Percentiles rank a stretch among this genome's conserved stretches.
Evolutionary conservation across 176 grass and related monocot genomes (phyloP).

Genomic region (Carex kokanica): DNA sequence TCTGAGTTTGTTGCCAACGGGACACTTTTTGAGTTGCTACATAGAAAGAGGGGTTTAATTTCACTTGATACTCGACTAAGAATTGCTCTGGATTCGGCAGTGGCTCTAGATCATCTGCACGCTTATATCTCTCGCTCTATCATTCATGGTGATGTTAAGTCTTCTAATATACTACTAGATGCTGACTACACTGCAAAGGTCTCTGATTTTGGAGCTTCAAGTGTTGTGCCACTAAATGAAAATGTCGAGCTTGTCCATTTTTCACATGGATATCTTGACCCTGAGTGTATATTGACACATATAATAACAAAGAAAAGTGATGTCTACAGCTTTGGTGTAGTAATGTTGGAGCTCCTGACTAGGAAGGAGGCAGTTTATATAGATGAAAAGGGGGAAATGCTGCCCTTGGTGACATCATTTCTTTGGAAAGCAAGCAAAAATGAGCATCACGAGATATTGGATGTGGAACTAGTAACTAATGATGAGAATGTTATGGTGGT

Average conservation of each 20-base stretch:
- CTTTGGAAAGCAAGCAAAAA: neutral
- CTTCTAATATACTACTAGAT: constrained; percentile 32
- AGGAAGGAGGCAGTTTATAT: neutral
- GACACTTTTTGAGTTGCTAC: constrained; percentile 30
- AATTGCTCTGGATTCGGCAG: constrained; percentile 26
- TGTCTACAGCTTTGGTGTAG: constrained; percentile 35
- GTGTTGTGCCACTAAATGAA: neutral
- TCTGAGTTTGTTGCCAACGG: constrained; percentile 36
- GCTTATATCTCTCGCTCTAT: constrained; percentile 13
- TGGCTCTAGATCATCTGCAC: constrained; percentile 28
- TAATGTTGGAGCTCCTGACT: constrained; percentile 29
- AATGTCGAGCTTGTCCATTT: neutral
- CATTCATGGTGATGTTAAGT: constrained; percentile 34
- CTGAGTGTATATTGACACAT: neutral
- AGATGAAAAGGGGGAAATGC: neutral
- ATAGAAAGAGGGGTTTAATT: neutral
- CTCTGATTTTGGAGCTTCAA: constrained; percentile 33
- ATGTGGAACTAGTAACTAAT: constrained; percentile 18
- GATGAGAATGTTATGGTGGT: neutral
- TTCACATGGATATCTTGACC: constrained; percentile 24
- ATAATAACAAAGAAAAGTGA: constrained; percentile 17
- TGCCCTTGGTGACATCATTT: neutral
- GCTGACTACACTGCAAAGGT: constrained; percentile 11
- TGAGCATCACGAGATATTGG: constrained; percentile 20
- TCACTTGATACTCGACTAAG: neutral